phyloP scores from a whole-genome alignment of 768 basidiomycete species.

The Suillus fuscotomentosus region DNA sequence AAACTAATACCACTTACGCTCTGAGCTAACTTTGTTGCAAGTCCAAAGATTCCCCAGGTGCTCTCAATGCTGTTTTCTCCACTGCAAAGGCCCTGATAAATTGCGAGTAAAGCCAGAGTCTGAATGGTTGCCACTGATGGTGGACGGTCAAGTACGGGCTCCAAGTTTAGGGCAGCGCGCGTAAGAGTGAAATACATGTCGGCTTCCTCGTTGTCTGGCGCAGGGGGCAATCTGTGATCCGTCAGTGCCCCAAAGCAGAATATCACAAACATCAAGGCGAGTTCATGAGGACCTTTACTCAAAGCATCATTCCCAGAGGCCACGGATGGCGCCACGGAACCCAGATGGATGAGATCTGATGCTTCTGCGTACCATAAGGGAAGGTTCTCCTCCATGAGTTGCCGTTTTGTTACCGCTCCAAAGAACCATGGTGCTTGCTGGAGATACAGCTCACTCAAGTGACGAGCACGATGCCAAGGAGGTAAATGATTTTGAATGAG shows the following conservation, averaged over 20 bases:
- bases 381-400: conserved; percentile 64
- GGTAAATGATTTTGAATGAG: conserved; percentile 55
- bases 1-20: conserved; percentile 47
- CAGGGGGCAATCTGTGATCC: conserved; percentile 49
- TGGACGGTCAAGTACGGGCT: conserved; percentile 67
- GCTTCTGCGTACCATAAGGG: conserved; percentile 65
- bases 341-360: conserved; percentile 22
- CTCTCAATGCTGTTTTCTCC: conserved; percentile 70
- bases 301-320: conserved; percentile 10
- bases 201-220: conserved; percentile 51
- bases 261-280: conserved; percentile 60
- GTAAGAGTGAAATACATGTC: conserved; percentile 59
- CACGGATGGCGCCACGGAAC: conserved; percentile 23
- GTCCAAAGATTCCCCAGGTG: conserved; percentile 65
- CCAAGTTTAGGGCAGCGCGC: conserved; percentile 62
- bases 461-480: conserved; percentile 52
- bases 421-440: conserved; percentile 84
- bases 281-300: conserved; percentile 49
- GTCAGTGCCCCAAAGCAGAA: conserved; percentile 63
- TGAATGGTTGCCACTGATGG: conserved; percentile 73
- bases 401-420: conserved; percentile 61
- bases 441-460: conserved; percentile 66
- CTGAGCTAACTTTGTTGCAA: conserved; percentile 65
- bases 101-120: conserved; percentile 62
- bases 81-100: conserved; percentile 66